Evolutionary conservation across 176 grass and related monocot genomes (phyloP).

Genomic region (Carex littledalei): DNA sequence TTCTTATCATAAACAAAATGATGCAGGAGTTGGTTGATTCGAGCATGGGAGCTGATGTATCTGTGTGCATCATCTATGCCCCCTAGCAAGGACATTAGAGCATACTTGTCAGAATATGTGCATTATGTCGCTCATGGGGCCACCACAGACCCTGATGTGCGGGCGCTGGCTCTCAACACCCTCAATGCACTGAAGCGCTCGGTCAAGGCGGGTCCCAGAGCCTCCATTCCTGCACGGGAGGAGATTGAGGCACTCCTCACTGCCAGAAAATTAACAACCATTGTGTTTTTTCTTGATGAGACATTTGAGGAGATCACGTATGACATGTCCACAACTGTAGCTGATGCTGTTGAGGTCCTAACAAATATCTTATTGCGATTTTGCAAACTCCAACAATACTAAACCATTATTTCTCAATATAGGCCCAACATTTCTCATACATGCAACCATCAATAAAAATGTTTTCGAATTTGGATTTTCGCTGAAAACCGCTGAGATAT

Average conservation of each 20-base stretch:
- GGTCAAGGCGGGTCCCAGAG: slow-evolving; percentile 80
- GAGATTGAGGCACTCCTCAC: slow-evolving; percentile 95
- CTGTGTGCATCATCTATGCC: slow-evolving; percentile 97
- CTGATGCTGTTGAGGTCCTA: slow-evolving; percentile 93
- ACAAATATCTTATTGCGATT: slow-evolving; percentile 6
- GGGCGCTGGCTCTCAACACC: slow-evolving; percentile 77
- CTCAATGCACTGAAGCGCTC: slow-evolving; percentile 84
- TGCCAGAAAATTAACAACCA: slow-evolving; percentile 84
- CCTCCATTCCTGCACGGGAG: slow-evolving; percentile 75
- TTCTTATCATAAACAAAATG: neutral
- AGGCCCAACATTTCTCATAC: neutral
- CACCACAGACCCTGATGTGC: slow-evolving; percentile 73
- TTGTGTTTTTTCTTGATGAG: slow-evolving; percentile 99
- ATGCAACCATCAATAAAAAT: neutral
- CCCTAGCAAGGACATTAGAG: slow-evolving; percentile 97
- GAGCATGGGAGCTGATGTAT: slow-evolving; percentile 99
- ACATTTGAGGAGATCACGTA: slow-evolving; percentile 99
- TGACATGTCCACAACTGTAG: slow-evolving; percentile 96
- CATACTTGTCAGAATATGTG: slow-evolving; percentile 96
- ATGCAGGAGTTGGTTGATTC: slow-evolving; percentile 70
- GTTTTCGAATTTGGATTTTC: neutral
- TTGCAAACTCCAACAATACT: neutral
- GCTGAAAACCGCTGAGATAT: neutral
- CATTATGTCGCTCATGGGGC: slow-evolving; percentile 86
- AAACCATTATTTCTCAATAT: neutral